Base-by-base conservation (phyloP, 2,329 filamentous ascomycete species). In the Cladosporium sp. region DNA sequence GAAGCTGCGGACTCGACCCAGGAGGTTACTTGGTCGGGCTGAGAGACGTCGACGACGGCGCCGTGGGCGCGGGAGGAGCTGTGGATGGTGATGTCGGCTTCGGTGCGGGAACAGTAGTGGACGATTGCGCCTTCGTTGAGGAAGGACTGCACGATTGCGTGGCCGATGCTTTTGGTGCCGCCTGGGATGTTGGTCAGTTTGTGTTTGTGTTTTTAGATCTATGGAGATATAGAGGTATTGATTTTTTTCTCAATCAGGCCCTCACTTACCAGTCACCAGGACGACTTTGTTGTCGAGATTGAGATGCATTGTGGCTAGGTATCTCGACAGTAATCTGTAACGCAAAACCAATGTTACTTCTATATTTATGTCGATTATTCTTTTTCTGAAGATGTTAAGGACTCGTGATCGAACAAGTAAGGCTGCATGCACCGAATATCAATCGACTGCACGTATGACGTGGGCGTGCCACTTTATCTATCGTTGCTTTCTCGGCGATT, bases 391-490 rank as follows among this genome's bases (percentile, higher is more conserved):
- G 39, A 46, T 14, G 21, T 8, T 23, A 13, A 10, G 8, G 21
- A 23, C 7, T 46, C 5, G 39, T 10, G 39, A 46, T 46, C 39
- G 10, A 43, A n/a, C n/a, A 46, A 23, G n/a, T 8, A 46, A 46
- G 21, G 7, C 21, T 46, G n/a, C 39, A 43, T 43, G 39, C 39
- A 43, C 7, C 39, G 21, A 18, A 43, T 4, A 21, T 46, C 39
- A 21, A 21, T n/a, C 39, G 3, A 13, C 39, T 48, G 56, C 51
- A 92, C 79, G 93, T 93, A 53, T 54, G 51, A 54, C 51, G 51
- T 54, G 30, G 13, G 16, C n/a, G 16, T 28, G 49, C 25, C 14
- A 30, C 49, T 28, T 53, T 30, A n/a, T 21, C n/a, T 21, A 57
- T 57, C 54, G 54, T 57, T 57, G 14, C 53, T 56, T 56, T 34